Conservation (phyloP, 257 asterid genomes). For the Nicotiana undulata region DNA sequence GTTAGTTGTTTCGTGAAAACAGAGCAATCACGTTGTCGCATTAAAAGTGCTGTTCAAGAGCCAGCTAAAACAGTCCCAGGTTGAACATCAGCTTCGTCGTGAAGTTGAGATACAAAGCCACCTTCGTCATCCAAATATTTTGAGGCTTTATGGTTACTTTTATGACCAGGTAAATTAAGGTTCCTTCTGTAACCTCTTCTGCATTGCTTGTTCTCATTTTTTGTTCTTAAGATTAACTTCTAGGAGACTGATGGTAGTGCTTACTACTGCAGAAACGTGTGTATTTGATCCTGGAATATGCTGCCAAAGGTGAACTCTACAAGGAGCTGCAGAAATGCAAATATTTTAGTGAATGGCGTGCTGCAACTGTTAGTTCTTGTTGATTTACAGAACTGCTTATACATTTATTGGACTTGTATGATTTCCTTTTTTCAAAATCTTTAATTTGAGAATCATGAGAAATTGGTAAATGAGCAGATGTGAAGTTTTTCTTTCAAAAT, state of each 20-base stretch:
- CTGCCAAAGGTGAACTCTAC: constrained; percentile 94
- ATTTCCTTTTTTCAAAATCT: background rate
- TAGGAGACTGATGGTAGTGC: constrained; percentile 1
- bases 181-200: background rate
- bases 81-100: constrained; percentile 94
- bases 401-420: background rate
- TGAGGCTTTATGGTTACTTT: constrained; percentile 86
- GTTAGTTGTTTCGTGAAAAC: constrained; percentile 12
- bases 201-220: background rate
- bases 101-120: constrained; percentile 97
- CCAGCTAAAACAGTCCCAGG: constrained; percentile 87
- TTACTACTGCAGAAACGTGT: constrained; percentile 71
- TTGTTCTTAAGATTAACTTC: background rate
- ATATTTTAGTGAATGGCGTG: constrained; percentile 80
- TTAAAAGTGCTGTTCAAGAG: constrained; percentile 80
- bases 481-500: background rate
- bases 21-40: constrained; percentile 92
- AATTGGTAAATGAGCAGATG: background rate
- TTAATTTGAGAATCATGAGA: background rate
- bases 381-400: background rate
- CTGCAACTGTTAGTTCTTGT: constrained; percentile 71
- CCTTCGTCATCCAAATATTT: constrained; percentile 91
- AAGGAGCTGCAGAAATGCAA: constrained; percentile 79
- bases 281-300: constrained; percentile 81
- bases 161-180: constrained; percentile 61